Conservation (phyloP, 2,329 filamentous ascomycete species). For the Diaporthe nobilis region DNA sequence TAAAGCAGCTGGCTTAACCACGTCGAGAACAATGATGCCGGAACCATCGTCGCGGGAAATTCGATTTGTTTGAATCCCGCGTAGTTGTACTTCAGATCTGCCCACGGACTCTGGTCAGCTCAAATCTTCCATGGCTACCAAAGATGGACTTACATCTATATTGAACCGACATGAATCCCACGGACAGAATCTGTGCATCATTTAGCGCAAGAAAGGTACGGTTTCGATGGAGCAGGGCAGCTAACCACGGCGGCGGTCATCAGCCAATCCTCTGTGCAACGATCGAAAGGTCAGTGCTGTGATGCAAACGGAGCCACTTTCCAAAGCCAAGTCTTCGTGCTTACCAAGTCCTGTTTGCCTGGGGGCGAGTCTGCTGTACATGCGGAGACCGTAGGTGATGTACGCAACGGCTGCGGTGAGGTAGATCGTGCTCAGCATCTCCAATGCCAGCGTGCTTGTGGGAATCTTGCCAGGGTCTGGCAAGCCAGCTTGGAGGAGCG, state of each 20-base stretch:
- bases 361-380: conserved; percentile 1
- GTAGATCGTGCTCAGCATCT: conserved; percentile 5
- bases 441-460: neutral
- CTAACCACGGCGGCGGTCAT: conserved; percentile 10
- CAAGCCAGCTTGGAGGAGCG: neutral
- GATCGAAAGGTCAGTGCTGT: neutral
- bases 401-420: neutral
- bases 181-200: neutral
- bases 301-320: accelerated
- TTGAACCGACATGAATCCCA: neutral
- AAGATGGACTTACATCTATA: neutral
- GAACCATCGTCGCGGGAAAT: too few relatives aligned
- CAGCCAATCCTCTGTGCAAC: neutral
- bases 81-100: conserved; percentile 16
- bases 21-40: neutral
- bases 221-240: accelerated
- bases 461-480: neutral
- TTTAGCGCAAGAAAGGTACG: too few relatives aligned
- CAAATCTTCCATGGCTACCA: too few relatives aligned
- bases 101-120: neutral
- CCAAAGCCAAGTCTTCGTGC: neutral
- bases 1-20: neutral
- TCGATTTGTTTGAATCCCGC: neutral
- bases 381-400: neutral
- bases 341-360: conserved; percentile 14